Conservation (phyloP, 306 rosid genomes). For the Mucuna pruriens region DNA sequence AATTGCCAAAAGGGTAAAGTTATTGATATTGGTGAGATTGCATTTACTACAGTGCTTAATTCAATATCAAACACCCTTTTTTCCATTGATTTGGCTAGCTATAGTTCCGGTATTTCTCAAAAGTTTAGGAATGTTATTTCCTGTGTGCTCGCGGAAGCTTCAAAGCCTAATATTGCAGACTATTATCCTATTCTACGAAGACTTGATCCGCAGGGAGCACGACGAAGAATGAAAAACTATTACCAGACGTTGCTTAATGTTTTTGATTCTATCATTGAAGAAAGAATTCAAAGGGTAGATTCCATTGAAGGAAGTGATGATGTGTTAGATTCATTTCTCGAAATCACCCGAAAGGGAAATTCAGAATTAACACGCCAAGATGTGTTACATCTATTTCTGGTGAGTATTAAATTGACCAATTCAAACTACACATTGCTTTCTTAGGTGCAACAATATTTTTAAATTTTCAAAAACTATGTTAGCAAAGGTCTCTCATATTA, state of each 20-base stretch:
- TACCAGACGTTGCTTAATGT: background rate
- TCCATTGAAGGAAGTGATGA: constrained; percentile 15
- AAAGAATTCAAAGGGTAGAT: background rate
- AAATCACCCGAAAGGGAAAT: background rate
- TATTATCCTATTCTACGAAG: constrained; percentile 28
- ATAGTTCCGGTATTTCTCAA: background rate
- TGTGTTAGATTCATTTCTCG: constrained; percentile 28
- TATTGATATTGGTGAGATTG: constrained; percentile 34
- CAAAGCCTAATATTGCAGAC: constrained; percentile 31
- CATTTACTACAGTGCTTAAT: constrained; percentile 30
- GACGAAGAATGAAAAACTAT: constrained; percentile 22
- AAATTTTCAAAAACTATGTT: too few species aligned
- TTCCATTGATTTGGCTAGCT: constrained; percentile 27
- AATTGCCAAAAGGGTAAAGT: background rate
- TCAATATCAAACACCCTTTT: constrained; percentile 41
- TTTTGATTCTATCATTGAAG: constrained; percentile 27
- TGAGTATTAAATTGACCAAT: background rate
- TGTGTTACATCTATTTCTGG: constrained; percentile 36
- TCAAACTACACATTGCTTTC: too few species aligned
- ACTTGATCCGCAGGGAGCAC: constrained; percentile 38
- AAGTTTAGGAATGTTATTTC: constrained; percentile 19
- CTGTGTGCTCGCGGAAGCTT: background rate
- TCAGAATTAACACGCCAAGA: constrained; percentile 22
- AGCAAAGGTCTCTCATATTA: too few species aligned
- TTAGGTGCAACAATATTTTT: too few species aligned